Evolutionary conservation across 495 filamentous ascomycete species (phyloP).

Genomic region (Aspergillus affinis): DNA sequence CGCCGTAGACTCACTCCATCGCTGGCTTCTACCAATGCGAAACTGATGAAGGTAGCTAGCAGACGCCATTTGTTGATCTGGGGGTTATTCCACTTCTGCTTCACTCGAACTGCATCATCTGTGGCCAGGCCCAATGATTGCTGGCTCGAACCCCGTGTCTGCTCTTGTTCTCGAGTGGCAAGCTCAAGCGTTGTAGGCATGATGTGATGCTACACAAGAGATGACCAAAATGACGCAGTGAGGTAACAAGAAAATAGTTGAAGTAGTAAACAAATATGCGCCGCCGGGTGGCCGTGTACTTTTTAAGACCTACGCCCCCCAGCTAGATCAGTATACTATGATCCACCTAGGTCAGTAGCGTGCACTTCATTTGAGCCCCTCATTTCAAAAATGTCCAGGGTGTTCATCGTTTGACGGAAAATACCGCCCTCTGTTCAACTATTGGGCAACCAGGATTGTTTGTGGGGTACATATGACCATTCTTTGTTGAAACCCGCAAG

Average conservation of each 20-base stretch:
- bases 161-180: not conserved
- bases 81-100: slow-evolving; percentile 65
- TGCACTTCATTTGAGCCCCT: not conserved
- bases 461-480: not conserved
- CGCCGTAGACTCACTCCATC: slow-evolving; percentile 71
- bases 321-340: not conserved
- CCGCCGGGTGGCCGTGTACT: not conserved
- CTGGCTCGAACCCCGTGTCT: not conserved
- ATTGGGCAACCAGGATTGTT: not conserved
- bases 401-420: not conserved
- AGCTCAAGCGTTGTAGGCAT: not conserved
- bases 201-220: too few species aligned
- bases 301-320: not conserved
- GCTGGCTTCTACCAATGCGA: slow-evolving; percentile 68
- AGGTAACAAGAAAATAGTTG: too few species aligned
- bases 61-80: slow-evolving; percentile 61
- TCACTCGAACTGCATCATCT: not conserved
- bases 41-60: slow-evolving; percentile 57
- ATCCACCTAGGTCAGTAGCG: not conserved
- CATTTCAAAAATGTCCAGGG: not conserved
- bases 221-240: too few species aligned
- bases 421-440: not conserved
- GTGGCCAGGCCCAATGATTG: not conserved
- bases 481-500: not conserved
- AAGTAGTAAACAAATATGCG: not conserved